Evolutionary conservation across 2,329 filamentous ascomycete genomes (phyloP).

Genomic region (Zymoseptoria pseudotritici): DNA sequence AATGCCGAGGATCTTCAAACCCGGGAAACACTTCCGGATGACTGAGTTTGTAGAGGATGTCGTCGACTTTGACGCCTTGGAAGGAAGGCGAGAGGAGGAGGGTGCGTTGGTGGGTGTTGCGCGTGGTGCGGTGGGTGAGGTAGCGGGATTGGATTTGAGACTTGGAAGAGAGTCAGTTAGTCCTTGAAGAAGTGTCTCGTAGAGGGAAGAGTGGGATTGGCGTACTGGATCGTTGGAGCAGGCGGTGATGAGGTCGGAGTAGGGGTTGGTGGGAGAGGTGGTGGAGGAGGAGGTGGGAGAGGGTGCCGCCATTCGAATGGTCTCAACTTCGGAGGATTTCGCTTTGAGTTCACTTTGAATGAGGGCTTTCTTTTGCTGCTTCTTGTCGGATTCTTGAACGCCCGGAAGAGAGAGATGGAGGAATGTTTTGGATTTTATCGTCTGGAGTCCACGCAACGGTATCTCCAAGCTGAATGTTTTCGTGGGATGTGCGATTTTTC

Average conservation of each 20-base stretch:
- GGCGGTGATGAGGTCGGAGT: constrained; percentile 62
- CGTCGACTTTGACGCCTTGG: constrained; percentile 65
- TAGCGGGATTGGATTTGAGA: constrained; percentile 67
- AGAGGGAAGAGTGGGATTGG: too few species aligned
- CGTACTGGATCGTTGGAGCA: constrained; percentile 57
- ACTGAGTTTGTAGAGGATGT: constrained; percentile 63
- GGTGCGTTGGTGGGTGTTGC: constrained; percentile 67
- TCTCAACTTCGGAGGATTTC: background rate
- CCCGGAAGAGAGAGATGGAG: too few species aligned
- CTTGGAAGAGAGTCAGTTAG: too few species aligned
- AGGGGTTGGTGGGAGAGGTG: constrained; percentile 57
- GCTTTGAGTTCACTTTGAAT: too few species aligned
- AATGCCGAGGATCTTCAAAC: constrained; percentile 69
- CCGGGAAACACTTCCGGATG: constrained; percentile 56
- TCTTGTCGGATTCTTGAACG: too few species aligned
- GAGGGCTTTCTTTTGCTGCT: too few species aligned
- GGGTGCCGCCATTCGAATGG: constrained; percentile 26
- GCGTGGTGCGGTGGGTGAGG: constrained; percentile 61
- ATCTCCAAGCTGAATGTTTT: too few species aligned
- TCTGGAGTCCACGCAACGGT: too few species aligned
- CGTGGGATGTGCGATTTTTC: too few species aligned
- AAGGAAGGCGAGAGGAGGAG: constrained; percentile 66
- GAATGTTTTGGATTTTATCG: too few species aligned
- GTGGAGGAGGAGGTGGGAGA: constrained; percentile 29
- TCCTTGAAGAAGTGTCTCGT: too few species aligned